Evolutionary conservation across 352 stramenopile genomes (phyloP), one percentile per base, ranked within the genome.

Genomic region (Phytophthora ramorum): DNA sequence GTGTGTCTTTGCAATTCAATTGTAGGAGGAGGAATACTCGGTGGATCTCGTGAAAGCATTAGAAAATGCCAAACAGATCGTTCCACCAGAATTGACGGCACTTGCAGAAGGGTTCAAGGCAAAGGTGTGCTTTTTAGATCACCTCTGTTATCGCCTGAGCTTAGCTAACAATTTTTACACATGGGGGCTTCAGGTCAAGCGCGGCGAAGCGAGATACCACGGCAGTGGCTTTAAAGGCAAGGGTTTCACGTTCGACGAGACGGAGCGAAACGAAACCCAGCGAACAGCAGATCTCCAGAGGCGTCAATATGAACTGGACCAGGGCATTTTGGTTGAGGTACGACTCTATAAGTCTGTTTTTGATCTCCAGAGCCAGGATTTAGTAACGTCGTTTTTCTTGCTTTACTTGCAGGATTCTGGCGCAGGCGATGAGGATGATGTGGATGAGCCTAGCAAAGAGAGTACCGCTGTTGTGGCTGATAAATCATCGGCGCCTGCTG

Each of bases 161-260:
- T 47, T 24, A 14, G 8, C 17, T 47, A 28, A 47, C 41, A 14
- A 22, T 8, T n/a, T 53, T 69, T 51, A 7, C 24, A 66, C 12
- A 20, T 32, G 28, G 38, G 16, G 46, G 28, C 50, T 49, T 35
- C 41, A 90, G 81, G 95, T 99, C 26, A 85, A 92, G 34, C 91
- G 90, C 19, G 98, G 98, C 17, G 93, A 99, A 83, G 98, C 98
- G 12, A 91, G 92, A 40, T 99, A 96, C 71, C 97, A 98, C 41
- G 90, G 89, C 19, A 98, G 92, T 59, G 98, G 98, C 0, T 99
- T 99, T 73, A 97, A 97, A 71, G 97, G 97, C 44, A 98, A 98
- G 63, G 98, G 98, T 4, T 99, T 98, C 76, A 99, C 95, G 2
- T 99, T 99, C 66, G 97, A 99, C 63, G 97, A 98, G 28, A 98